Percentiles rank a stretch among this genome's conserved stretches.
These are phyloP conservation scores for Verruconis gallopava DNA, from an alignment of 2,329 filamentous ascomycete species.

Conservation along the genomic window DNA sequence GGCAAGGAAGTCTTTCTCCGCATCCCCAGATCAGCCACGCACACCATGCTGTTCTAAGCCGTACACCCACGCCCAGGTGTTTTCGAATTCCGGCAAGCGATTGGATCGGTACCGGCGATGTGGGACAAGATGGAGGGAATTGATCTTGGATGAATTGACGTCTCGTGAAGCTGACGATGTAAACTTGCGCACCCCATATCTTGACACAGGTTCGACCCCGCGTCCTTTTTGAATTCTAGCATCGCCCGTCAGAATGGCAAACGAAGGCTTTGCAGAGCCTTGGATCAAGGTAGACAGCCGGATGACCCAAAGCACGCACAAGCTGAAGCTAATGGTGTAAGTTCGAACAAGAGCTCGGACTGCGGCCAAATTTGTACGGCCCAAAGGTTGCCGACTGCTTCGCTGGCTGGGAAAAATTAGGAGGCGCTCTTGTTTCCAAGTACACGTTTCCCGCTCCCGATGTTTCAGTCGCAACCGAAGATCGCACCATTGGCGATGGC, in stretches of 20 bases:
- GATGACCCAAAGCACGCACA: neutral
- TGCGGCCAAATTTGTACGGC: conserved; percentile 17
- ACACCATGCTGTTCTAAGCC: neutral
- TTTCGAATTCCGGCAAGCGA: neutral
- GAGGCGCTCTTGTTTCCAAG: conserved; percentile 15
- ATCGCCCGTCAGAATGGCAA: too few relatives aligned
- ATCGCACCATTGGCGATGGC: conserved; percentile 17
- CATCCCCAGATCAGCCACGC: conserved; percentile 1
- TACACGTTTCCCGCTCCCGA: conserved; percentile 22
- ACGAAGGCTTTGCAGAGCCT: conserved; percentile 11
- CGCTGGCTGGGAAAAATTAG: conserved; percentile 15
- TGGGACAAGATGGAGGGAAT: neutral
- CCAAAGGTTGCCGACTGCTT: conserved; percentile 14
- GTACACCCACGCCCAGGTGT: neutral
- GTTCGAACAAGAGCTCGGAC: conserved; percentile 20
- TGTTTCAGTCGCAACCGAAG: conserved; percentile 20
- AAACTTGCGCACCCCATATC: too few relatives aligned
- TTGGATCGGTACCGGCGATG: neutral
- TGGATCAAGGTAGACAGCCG: conserved; percentile 10
- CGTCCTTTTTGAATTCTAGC: too few relatives aligned
- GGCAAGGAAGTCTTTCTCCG: conserved; percentile 1
- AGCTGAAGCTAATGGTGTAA: conserved; percentile 13
- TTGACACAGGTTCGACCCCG: too few relatives aligned
- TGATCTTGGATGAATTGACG: too few relatives aligned
- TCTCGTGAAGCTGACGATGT: too few relatives aligned